A percentile compares a stretch with the other conserved stretches of the same genome.
These are phyloP conservation scores for Erucastrum elatum DNA, from an alignment of 345 rosid species.

Conservation along the genomic window DNA sequence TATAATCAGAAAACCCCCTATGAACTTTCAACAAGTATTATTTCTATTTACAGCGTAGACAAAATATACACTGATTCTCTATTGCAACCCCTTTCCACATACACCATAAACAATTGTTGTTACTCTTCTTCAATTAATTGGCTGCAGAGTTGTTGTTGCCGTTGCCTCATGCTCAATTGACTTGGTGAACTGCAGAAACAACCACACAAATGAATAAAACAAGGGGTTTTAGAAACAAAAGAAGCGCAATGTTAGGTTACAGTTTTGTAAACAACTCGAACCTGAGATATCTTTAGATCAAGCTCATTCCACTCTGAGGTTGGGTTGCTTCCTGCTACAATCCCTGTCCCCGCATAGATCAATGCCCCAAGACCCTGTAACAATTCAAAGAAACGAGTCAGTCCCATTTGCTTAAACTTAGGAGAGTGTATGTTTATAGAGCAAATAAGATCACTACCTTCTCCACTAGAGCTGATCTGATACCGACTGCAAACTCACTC, in stretches of 20 bases:
- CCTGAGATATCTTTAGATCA: conserved; percentile 95
- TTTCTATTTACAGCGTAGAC: conserved; percentile 11
- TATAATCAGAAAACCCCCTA: conserved; percentile 10
- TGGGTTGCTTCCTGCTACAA: conserved; percentile 86
- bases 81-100: not conserved
- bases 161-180: conserved; percentile 34
- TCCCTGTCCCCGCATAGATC: conserved; percentile 92
- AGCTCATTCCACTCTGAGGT: conserved; percentile 92
- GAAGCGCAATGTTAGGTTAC: not conserved
- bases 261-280: conserved; percentile 19
- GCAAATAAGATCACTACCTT: conserved; percentile 47
- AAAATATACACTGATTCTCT: conserved; percentile 10
- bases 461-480: conserved; percentile 86
- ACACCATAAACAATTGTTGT: not conserved
- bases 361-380: conserved; percentile 77
- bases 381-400: not conserved
- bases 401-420: conserved; percentile 8
- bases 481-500: conserved; percentile 96
- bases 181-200: conserved; percentile 35
- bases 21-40: conserved; percentile 3
- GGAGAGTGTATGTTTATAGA: not conserved
- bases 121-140: conserved; percentile 23
- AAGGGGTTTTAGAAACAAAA: not conserved
- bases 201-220: not conserved
- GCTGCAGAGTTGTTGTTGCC: conserved; percentile 27